Evolutionary conservation across 2,329 filamentous ascomycete genomes (phyloP), one percentile per base, ranked within the genome.

Genomic region (Aureobasidium sp.): DNA sequence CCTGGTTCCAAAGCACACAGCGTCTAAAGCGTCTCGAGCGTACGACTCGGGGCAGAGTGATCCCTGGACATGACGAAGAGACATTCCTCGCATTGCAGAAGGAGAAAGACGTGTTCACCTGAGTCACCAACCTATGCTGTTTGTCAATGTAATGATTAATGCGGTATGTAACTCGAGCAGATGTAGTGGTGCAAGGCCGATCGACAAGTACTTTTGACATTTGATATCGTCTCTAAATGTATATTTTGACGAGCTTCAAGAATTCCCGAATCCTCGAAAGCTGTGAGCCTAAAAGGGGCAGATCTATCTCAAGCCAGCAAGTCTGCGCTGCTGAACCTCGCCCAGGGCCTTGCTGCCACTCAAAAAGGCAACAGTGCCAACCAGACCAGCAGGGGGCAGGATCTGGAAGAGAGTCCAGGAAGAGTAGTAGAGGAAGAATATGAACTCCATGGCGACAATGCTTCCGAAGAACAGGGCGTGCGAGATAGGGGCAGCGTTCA

Each of bases 391-490:
- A 29, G 86, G 86, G 5, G 91, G 92, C 55, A 99, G 80, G 15
- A 85, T 86, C 79, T 96, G 88, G 82, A 97, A 96, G 49, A 99
- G 81, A 71, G 87, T 96, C 92, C 93, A 97, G 71, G 79, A 85
- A 59, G 84, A 88, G 77, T 97, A 97, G 82, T 99, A 99, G 67
- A 96, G 78, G 79, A 94, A 93, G 78, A 99, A 97, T 62, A 96
- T 86, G 17, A 84, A 89, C 75, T 99, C 94, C 80, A 99, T 89
- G 25, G 87, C 86, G 42, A 96, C 65, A 62, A 99, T 85, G 5
- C 91, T 96, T 57, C 89, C 89, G 68, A 95, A 89, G 80, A 97
- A 99, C 37, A 91, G 75, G 34, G 80, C 79, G 73, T 99, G 93
- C 5, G 93, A 87, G 47, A 96, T 69, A 2, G 94, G 93, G 0